Conservation (phyloP, 1,284 basidiomycete genomes). For the Phaffia rhodozyma region DNA sequence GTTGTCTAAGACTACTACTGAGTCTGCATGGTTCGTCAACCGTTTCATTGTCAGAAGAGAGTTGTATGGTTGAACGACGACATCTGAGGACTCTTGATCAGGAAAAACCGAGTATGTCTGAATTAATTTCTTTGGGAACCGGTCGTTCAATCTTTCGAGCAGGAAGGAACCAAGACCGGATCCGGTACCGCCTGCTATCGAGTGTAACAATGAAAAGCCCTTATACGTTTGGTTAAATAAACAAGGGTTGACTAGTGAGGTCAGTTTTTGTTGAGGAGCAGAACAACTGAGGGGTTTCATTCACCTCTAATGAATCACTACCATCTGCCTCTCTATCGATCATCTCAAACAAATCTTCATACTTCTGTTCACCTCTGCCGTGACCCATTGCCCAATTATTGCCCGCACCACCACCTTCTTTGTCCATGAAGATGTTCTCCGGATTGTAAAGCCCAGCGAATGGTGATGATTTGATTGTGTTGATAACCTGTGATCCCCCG, state of each 20-base stretch:
- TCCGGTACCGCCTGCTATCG: constrained; percentile 96
- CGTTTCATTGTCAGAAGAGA: constrained; percentile 86
- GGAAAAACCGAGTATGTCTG: constrained; percentile 99
- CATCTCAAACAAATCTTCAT: constrained; percentile 99
- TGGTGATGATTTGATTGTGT: constrained; percentile 82
- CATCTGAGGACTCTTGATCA: constrained; percentile 77
- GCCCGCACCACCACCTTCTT: constrained; percentile 93
- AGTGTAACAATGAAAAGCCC: constrained; percentile 99
- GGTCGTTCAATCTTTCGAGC: constrained; percentile 90
- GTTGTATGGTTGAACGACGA: constrained; percentile 98
- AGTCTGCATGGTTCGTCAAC: constrained; percentile 90
- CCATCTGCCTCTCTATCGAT: constrained; percentile 97
- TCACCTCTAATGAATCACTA: constrained; percentile 89
- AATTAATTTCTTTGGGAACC: constrained; percentile 96
- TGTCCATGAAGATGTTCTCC: constrained; percentile 90
- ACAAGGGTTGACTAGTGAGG: not conserved
- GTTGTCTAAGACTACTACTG: constrained; percentile 94
- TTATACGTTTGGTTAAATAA: constrained; percentile 31
- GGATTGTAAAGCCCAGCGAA: constrained; percentile 94
- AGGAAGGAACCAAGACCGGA: constrained; percentile 96
- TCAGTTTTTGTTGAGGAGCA: too few species aligned
- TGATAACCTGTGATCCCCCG: constrained; percentile 63
- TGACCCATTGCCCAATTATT: constrained; percentile 99
- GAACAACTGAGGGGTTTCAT: constrained; percentile 20
- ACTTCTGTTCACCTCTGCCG: constrained; percentile 74